Evolutionary conservation across 2,329 filamentous ascomycete genomes (phyloP).

Genomic region (Colletotrichum coccodes): DNA sequence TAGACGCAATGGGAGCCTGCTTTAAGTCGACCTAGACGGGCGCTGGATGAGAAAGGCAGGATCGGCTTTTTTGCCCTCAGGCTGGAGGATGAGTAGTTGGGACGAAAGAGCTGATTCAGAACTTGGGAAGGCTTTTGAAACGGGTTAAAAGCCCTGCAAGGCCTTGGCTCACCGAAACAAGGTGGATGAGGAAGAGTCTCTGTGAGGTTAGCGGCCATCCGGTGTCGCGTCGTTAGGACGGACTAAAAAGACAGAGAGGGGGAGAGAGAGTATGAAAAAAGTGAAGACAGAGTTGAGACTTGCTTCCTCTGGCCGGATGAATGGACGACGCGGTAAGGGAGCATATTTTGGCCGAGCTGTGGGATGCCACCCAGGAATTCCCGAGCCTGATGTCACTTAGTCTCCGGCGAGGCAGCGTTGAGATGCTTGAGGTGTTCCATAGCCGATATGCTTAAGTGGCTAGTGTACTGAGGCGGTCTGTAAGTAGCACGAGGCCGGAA

Average conservation of each 20-base stretch:
- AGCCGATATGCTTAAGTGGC: slow-evolving; percentile 27
- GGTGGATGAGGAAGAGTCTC: neutral
- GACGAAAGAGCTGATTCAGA: slow-evolving; percentile 5
- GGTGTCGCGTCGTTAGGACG: slow-evolving; percentile 12
- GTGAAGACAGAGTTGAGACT: neutral
- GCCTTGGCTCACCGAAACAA: slow-evolving; percentile 22
- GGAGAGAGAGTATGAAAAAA: too few relatives aligned
- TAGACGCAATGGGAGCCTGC: slow-evolving; percentile 17
- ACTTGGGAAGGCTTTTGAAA: slow-evolving; percentile 20
- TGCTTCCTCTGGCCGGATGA: neutral
- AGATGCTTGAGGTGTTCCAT: neutral
- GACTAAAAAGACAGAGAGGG: neutral
- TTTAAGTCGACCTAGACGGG: neutral
- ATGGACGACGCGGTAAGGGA: slow-evolving; percentile 7
- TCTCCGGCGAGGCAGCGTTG: neutral
- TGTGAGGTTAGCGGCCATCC: slow-evolving; percentile 10
- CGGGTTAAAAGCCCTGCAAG: slow-evolving; percentile 20
- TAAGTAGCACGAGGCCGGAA: neutral
- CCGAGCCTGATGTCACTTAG: slow-evolving; percentile 9
- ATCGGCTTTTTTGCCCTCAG: neutral
- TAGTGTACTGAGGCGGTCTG: slow-evolving; percentile 18
- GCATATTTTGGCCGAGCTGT: slow-evolving; percentile 14
- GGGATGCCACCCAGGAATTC: neutral
- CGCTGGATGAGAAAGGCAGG: neutral
- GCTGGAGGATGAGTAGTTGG: neutral